A percentile compares a stretch with the other conserved stretches of the same genome.
These are phyloP conservation scores for Aspergillus transmontanensis DNA, from an alignment of 2,329 filamentous ascomycete species.

Conservation along the genomic window DNA sequence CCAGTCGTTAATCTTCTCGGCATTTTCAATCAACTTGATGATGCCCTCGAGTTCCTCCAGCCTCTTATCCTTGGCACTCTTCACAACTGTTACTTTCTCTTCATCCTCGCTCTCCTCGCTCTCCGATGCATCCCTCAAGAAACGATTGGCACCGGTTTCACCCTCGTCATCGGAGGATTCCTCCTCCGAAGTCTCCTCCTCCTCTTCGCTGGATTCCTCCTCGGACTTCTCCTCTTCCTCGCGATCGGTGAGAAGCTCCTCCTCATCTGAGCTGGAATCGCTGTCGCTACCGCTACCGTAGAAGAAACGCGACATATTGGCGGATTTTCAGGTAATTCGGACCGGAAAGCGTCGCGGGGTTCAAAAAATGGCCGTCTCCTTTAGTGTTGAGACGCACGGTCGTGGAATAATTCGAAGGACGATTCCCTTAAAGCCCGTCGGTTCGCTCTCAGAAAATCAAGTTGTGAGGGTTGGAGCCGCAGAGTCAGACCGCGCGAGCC, in stretches of 20 bases:
- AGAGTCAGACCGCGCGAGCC: slow-evolving; percentile 34
- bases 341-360: slow-evolving; percentile 24
- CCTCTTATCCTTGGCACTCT: slow-evolving; percentile 98
- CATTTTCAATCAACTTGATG: slow-evolving; percentile 91
- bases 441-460: slow-evolving; percentile 25
- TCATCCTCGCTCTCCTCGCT: slow-evolving; percentile 83
- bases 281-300: slow-evolving; percentile 92
- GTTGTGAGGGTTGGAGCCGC: slow-evolving; percentile 32
- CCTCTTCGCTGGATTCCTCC: slow-evolving; percentile 57
- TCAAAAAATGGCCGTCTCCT: slow-evolving; percentile 28
- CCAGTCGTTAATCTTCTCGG: slow-evolving; percentile 97
- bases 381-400: slow-evolving; percentile 19
- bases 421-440: slow-evolving; percentile 12
- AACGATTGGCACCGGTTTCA: slow-evolving; percentile 73
- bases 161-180: slow-evolving; percentile 53
- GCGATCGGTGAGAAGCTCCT: slow-evolving; percentile 85
- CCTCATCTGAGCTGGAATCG: slow-evolving; percentile 93
- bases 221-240: slow-evolving; percentile 65
- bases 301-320: slow-evolving; percentile 95
- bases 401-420: slow-evolving; percentile 5
- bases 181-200: slow-evolving; percentile 62
- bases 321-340: slow-evolving; percentile 23
- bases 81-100: slow-evolving; percentile 82
- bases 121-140: slow-evolving; percentile 78
- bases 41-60: slow-evolving; percentile 89